Base-by-base conservation (phyloP, 2,329 filamentous ascomycete genomes). In the Aspergillus caelatus region DNA sequence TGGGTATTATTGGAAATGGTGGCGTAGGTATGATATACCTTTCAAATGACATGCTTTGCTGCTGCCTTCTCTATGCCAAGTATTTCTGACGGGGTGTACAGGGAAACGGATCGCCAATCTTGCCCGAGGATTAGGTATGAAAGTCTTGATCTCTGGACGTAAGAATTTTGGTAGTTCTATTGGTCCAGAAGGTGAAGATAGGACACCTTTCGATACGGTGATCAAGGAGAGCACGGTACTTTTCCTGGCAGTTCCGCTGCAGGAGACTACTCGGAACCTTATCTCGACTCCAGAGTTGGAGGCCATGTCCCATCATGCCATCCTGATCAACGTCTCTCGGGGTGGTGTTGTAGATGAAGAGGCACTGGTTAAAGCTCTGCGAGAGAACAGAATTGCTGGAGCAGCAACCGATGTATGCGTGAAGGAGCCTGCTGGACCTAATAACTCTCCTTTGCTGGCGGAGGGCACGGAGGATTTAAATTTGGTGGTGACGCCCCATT, bases 351-450 rank as follows among this genome's bases (percentile, higher is more conserved):
- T 85, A 19, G 80, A 86, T 58, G 84, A 86, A 69, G 71, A 71
- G 1, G 83, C 83, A 5, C 72, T 86, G 14, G 76, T 81, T 19
- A 71, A 73, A 21, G 83, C 83, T 1, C 67, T 85, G 59, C 78
- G 76, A 53, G 72, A 81, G n/a, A 75, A 75, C 19, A 71, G 72
- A 63, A 83, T 85, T 52, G 78, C 80, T 4, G 83, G 84, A 1
- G 83, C 82, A 53, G 84, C 81, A 16, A 81, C 81, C 1, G 84
- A 86, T 72, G 84, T 86, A 9, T 83, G 84, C 59, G 71, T 75
- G 48, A 74, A 75, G 28, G 84, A 86, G 67, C 84, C 84, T 21
- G 79, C 76, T 4, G 79, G 76, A 0, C 79, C 76, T 45, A 75
- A 79, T 16, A 81, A 79, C 26, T 80, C 77, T 7, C 78, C 80